Evolutionary conservation across 495 filamentous ascomycete genomes (phyloP), one percentile per base, ranked within the genome.

Genomic region (Xylaria bambusicola): DNA sequence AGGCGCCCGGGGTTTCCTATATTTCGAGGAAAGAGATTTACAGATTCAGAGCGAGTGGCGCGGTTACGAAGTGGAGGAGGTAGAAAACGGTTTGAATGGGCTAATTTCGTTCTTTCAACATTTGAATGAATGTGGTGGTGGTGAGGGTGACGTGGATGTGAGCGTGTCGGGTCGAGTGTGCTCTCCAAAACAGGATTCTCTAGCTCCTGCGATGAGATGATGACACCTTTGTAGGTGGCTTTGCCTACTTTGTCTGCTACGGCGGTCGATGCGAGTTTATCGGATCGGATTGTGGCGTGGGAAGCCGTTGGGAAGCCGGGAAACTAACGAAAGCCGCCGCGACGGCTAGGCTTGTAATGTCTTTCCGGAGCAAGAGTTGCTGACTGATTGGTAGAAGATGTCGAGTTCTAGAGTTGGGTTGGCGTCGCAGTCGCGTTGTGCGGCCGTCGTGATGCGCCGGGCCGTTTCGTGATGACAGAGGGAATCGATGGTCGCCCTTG

Each of bases 11-110:
- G 68, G 29, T 53, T 49, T 35, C 61, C 72, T 6, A 76, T 69
- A 35, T 65, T 65, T 31, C 66, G 72, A 36, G 73, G 71, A 20
- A 74, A 66, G 33, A 69, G 71, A 36, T 65, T 67, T 40, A 68
- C 62, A 5, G 62, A 20, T 18, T 58, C 40, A 36, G 64, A 51
- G 3, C 35, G 48, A 35, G 62, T 29, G 12, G 51, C 50, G 61
- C 72, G 72, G 64, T 67, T 78, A 58, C 76, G 78, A 58, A 84
- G 80, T 52, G 78, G 77, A 20, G 77, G 73, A 52, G 70, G 71
- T 40, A 71, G 64, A 53, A 72, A 66, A 56, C 73, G 66, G 35
- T 65, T 68, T 40, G 71, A 62, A 50, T 62, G 70, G 60, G 66
- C 73, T 9, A 35, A 12, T 46, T 4, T 49, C 41, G 41, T 15